Evolutionary conservation across 2,329 filamentous ascomycete species (phyloP).

Genomic region (Trichoderma guizhouense): DNA sequence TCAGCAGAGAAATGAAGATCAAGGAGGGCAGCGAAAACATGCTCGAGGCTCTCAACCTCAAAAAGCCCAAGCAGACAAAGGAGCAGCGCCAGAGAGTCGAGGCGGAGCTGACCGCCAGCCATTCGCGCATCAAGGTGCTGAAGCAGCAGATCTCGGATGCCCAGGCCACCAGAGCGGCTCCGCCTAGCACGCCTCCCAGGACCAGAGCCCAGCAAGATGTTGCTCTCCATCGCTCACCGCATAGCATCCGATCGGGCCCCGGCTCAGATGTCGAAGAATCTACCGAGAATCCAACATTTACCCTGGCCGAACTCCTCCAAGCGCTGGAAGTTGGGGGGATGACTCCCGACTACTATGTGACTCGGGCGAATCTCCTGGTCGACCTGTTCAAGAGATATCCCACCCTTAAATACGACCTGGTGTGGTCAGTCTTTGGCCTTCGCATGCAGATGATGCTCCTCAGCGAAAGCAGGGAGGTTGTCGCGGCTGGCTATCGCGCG

Average conservation of each 20-base stretch:
- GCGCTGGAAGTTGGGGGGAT: constrained; percentile 84
- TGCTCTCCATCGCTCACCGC: constrained; percentile 52
- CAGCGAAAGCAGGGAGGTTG: constrained; percentile 92
- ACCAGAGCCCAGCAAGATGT: constrained; percentile 46
- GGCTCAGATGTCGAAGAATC: constrained; percentile 65
- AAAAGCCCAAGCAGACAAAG: constrained; percentile 93
- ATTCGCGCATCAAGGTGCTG: constrained; percentile 63
- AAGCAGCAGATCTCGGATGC: constrained; percentile 59
- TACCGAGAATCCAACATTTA: constrained; percentile 85
- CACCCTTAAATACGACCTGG: constrained; percentile 91
- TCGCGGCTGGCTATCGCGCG: constrained; percentile 90
- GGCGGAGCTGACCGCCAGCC: constrained; percentile 86
- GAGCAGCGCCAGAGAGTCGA: constrained; percentile 78
- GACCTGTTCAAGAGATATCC: constrained; percentile 92
- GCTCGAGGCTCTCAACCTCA: constrained; percentile 87
- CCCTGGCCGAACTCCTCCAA: constrained; percentile 84
- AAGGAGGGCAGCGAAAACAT: constrained; percentile 97
- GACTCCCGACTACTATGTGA: constrained; percentile 92
- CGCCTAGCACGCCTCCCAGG: constrained; percentile 52
- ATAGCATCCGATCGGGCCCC: constrained; percentile 51
- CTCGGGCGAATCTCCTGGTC: constrained; percentile 86
- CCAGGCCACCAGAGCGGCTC: constrained; percentile 48
- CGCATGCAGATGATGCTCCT: constrained; percentile 94
- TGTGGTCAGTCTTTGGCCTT: constrained; percentile 91
- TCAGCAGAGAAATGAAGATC: constrained; percentile 96